These are phyloP conservation scores for Zygotorulaspora sp. DNA, from an alignment of 805 yeast species.

Conservation along the genomic window DNA sequence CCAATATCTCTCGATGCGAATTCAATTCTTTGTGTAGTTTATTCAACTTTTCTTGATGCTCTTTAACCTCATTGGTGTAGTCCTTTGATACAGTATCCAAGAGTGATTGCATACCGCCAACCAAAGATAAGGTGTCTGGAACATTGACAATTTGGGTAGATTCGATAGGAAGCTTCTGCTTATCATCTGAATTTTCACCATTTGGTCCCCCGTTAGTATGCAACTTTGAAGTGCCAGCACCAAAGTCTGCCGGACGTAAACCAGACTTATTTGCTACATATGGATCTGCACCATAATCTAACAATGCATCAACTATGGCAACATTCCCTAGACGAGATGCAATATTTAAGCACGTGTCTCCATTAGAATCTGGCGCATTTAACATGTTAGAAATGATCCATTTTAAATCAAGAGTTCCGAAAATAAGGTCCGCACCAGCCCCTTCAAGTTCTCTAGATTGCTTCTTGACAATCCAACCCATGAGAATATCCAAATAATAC, in stretches of 20 bases:
- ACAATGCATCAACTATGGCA: constrained; percentile 70
- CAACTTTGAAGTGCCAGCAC: constrained; percentile 39
- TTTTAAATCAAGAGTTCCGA: constrained; percentile 47
- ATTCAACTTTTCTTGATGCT: constrained; percentile 49
- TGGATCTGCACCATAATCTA: constrained; percentile 86
- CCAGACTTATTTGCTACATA: constrained; percentile 79
- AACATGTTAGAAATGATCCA: constrained; percentile 65
- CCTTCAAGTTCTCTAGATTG: constrained; percentile 20
- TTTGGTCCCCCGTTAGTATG: constrained; percentile 12
- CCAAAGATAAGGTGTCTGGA: constrained; percentile 27
- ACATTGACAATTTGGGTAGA: constrained; percentile 10
- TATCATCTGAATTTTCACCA: constrained; percentile 5
- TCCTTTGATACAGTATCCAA: constrained; percentile 51
- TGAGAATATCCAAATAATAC: constrained; percentile 64
- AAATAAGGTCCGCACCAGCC: constrained; percentile 38
- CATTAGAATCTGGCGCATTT: constrained; percentile 86
- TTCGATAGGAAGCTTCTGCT: constrained; percentile 4
- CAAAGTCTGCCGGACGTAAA: constrained; percentile 80
- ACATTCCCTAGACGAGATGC: constrained; percentile 86
- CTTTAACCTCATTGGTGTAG: constrained; percentile 52
- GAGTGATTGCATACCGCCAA: constrained; percentile 49
- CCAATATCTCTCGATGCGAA: constrained; percentile 23
- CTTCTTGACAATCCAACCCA: constrained; percentile 69
- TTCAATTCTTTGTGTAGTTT: constrained; percentile 44
- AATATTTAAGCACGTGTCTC: constrained; percentile 91